Conservation (phyloP, 169 alveolate genomes). For the Plasmodium fragile region DNA sequence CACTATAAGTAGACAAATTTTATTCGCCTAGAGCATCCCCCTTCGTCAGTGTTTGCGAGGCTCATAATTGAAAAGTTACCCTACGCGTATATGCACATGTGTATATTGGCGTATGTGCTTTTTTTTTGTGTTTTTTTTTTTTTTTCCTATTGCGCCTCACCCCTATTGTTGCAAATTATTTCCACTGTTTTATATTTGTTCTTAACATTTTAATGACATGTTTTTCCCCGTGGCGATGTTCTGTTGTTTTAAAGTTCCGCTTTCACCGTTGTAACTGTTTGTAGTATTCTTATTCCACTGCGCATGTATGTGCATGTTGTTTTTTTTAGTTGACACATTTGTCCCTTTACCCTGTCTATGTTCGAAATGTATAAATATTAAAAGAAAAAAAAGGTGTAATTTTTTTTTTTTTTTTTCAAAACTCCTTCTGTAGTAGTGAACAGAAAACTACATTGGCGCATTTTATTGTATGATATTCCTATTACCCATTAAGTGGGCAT, state of each 20-base stretch:
- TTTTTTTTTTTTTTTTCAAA: slow-evolving; percentile 1
- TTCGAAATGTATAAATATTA: neutral
- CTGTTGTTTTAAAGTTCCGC: slow-evolving; percentile 11
- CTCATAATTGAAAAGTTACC: slow-evolving; percentile 6
- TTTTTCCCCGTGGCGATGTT: neutral
- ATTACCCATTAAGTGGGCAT: neutral
- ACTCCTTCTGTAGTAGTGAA: neutral
- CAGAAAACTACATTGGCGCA: neutral
- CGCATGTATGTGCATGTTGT: neutral
- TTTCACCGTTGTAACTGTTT: slow-evolving; percentile 38
- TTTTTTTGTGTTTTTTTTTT: slow-evolving; percentile 34
- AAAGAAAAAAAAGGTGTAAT: neutral
- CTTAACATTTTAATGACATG: slow-evolving; percentile 9
- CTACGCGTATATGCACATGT: neutral
- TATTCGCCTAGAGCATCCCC: neutral
- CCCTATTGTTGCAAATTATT: slow-evolving; percentile 18
- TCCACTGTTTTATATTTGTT: slow-evolving; percentile 13
- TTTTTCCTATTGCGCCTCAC: slow-evolving; percentile 10
- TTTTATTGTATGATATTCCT: neutral
- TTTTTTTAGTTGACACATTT: neutral
- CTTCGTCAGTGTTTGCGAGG: neutral
- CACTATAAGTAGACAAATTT: slow-evolving; percentile 4
- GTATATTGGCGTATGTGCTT: neutral
- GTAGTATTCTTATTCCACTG: neutral
- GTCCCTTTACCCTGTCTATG: slow-evolving; percentile 7